Percentiles rank a stretch among this genome's conserved stretches.
phyloP scores from a whole-genome alignment of 1,284 basidiomycete genomes.

The Lignosus rhinocerotis region DNA sequence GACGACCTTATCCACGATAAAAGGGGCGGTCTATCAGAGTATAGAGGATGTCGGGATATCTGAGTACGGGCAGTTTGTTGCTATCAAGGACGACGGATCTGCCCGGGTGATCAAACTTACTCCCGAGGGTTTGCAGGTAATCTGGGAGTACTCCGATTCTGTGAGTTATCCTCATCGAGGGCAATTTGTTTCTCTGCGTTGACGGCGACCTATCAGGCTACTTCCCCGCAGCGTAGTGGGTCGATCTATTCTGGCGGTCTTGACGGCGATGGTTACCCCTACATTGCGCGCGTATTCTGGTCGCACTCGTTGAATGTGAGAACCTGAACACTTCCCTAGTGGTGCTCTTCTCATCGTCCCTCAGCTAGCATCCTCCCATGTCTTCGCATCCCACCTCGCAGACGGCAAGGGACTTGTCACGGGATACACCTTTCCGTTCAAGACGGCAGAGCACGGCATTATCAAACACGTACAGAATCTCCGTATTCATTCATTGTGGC shows the following conservation, averaged over 20 bases:
- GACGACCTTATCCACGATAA: constrained; percentile 44
- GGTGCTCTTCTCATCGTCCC: constrained; percentile 1
- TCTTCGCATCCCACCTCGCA: constrained; percentile 56
- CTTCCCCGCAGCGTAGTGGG: constrained; percentile 41
- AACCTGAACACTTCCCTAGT: constrained; percentile 14
- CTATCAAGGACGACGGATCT: constrained; percentile 52
- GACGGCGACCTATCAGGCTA: constrained; percentile 31
- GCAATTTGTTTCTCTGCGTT: constrained; percentile 2
- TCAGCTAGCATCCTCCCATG: constrained; percentile 54
- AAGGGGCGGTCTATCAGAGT: constrained; percentile 44
- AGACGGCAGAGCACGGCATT: constrained; percentile 71
- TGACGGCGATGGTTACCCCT: constrained; percentile 56
- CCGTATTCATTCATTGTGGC: constrained; percentile 1
- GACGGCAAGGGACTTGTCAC: constrained; percentile 58
- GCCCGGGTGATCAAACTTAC: constrained; percentile 55
- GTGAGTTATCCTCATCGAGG: constrained; percentile 38
- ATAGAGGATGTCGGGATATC: constrained; percentile 59
- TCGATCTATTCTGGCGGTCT: constrained; percentile 64
- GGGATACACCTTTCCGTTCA: constrained; percentile 72
- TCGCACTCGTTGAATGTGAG: constrained; percentile 58
- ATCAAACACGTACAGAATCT: constrained; percentile 60
- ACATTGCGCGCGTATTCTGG: constrained; percentile 77
- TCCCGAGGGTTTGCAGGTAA: constrained; percentile 43
- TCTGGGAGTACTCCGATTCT: constrained; percentile 62
- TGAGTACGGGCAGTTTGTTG: constrained; percentile 51